Percentiles rank a stretch among this genome's conserved stretches.
Evolutionary conservation across 768 basidiomycete species (phyloP).

Genomic region (Kondoa malvinella): DNA sequence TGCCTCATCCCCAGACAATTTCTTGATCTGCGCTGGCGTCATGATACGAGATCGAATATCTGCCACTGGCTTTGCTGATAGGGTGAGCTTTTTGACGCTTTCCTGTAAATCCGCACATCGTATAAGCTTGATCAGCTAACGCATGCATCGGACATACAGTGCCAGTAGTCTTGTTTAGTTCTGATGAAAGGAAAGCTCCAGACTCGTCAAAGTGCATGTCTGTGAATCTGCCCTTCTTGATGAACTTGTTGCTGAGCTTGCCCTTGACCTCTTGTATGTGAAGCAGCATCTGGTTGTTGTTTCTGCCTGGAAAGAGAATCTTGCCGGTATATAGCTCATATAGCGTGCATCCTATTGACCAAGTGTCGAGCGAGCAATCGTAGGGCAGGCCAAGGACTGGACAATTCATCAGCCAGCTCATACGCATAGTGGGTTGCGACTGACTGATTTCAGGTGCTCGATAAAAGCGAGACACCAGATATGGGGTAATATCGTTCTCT

Average conservation of each 20-base stretch:
- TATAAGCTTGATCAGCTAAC: neutral
- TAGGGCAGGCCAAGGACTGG: slow-evolving; percentile 87
- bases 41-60: slow-evolving; percentile 69
- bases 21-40: slow-evolving; percentile 51
- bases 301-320: slow-evolving; percentile 88
- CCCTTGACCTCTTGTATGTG: slow-evolving; percentile 98
- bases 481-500: slow-evolving; percentile 94
- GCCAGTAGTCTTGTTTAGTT: slow-evolving; percentile 67
- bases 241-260: slow-evolving; percentile 76
- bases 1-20: slow-evolving; percentile 74
- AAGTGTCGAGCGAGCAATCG: slow-evolving; percentile 80
- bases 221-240: slow-evolving; percentile 85
- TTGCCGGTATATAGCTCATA: slow-evolving; percentile 63
- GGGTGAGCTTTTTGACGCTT: slow-evolving; percentile 58
- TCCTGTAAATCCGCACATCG: slow-evolving; percentile 41
- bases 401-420: slow-evolving; percentile 2
- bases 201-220: slow-evolving; percentile 85
- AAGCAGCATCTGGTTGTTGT: slow-evolving; percentile 93
- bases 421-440: slow-evolving; percentile 26
- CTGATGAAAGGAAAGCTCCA: slow-evolving; percentile 62
- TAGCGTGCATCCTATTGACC: slow-evolving; percentile 96
- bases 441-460: slow-evolving; percentile 96
- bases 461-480: slow-evolving; percentile 92
- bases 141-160: slow-evolving; percentile 42
- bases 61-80: slow-evolving; percentile 54